Percentiles rank a stretch among this genome's conserved stretches.
Evolutionary conservation across 345 rosid genomes (phyloP).

Genomic region (Brassica nigra): DNA sequence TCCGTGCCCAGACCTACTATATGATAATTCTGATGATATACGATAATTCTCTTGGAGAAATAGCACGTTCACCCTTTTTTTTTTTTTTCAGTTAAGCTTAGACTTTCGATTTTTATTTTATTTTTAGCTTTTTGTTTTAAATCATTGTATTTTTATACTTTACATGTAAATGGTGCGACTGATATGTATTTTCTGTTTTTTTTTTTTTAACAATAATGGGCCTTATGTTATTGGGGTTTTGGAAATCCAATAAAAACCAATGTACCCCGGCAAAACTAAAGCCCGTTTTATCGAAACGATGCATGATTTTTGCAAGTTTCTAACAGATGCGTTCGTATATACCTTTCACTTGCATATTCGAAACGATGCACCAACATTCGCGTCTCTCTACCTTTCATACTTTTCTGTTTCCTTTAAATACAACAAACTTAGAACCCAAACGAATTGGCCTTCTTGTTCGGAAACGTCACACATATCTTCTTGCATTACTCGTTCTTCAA

Average conservation of each 20-base stretch:
- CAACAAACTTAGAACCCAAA: background rate
- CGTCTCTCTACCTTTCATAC: conserved; percentile 4
- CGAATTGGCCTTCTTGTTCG: background rate
- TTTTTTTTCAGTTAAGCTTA: too few species aligned
- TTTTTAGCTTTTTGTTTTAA: too few species aligned
- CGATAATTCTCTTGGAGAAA: too few species aligned
- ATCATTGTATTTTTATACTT: too few species aligned
- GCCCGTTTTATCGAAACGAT: conserved; percentile 2
- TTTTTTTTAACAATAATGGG: background rate
- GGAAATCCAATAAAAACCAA: background rate
- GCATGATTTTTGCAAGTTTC: background rate
- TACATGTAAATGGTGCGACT: too few species aligned
- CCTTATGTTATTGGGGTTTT: background rate
- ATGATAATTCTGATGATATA: too few species aligned
- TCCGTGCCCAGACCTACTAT: too few species aligned
- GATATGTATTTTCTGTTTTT: too few species aligned
- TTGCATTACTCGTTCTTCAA: background rate
- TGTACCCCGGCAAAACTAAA: background rate
- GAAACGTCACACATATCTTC: background rate
- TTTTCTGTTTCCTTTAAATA: conserved; percentile 3
- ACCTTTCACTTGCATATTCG: too few species aligned
- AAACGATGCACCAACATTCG: background rate
- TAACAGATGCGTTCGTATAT: background rate
- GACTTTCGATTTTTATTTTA: too few species aligned
- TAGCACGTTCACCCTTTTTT: too few species aligned